Evolutionary conservation across 257 asterid species (phyloP).

Genomic region (Jacaranda mimosifolia): DNA sequence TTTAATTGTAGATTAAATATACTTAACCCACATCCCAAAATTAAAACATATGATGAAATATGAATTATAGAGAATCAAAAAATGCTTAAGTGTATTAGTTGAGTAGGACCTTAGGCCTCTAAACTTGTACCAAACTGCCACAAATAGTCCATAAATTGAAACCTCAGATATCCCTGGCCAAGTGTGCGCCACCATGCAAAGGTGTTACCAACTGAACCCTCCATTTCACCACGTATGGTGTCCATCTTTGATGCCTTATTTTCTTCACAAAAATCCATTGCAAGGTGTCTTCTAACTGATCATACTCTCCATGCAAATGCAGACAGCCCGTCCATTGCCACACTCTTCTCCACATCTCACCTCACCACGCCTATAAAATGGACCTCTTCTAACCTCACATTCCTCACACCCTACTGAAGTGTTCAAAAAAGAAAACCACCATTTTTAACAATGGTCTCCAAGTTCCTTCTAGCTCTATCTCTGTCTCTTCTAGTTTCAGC

Average conservation of each 20-base stretch:
- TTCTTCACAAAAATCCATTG: constrained; percentile 18
- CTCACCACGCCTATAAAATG: constrained; percentile 39
- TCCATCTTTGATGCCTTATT: constrained; percentile 9
- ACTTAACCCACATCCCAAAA: too few species aligned
- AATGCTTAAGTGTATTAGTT: too few species aligned
- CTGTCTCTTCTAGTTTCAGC: constrained; percentile 39
- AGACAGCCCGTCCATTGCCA: constrained; percentile 38
- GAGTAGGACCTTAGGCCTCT: not conserved
- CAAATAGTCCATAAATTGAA: not conserved
- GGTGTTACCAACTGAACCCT: constrained; percentile 39
- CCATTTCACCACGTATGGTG: constrained; percentile 48
- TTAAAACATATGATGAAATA: too few species aligned
- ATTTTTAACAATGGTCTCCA: constrained; percentile 45
- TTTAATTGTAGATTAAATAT: too few species aligned
- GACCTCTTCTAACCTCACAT: not conserved
- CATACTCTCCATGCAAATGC: constrained; percentile 53
- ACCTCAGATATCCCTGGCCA: constrained; percentile 39
- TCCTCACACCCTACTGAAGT: not conserved
- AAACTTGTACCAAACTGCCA: constrained; percentile 17
- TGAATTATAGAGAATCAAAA: too few species aligned
- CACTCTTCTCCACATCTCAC: constrained; percentile 1
- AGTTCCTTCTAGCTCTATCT: constrained; percentile 41
- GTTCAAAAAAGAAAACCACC: not conserved
- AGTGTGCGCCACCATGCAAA: constrained; percentile 49
- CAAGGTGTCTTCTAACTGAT: constrained; percentile 48